Percentiles rank a stretch among this genome's conserved stretches.
These are phyloP conservation scores for Starmerella apicola DNA, from an alignment of 805 yeast genomes.

Conservation along the genomic window DNA sequence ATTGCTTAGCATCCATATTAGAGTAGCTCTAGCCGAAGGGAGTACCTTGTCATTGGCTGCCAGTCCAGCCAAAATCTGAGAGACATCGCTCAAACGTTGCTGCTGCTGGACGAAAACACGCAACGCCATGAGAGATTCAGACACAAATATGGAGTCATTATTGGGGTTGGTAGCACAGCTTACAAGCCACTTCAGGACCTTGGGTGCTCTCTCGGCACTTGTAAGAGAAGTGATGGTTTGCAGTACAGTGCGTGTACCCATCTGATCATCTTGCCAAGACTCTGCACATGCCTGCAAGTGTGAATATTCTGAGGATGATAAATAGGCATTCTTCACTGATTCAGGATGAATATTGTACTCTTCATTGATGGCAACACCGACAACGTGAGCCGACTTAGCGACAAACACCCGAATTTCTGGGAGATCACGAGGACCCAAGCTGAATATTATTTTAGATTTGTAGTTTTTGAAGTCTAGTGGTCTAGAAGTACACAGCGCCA, in stretches of 20 bases:
- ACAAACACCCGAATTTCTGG: conserved; percentile 38
- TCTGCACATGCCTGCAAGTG: conserved; percentile 26
- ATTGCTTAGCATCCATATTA: conserved; percentile 88
- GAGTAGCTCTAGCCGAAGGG: conserved; percentile 50
- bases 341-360: too few species aligned
- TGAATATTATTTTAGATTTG: conserved; percentile 30
- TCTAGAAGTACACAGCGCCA: conserved; percentile 28
- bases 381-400: conserved; percentile 31
- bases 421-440: conserved; percentile 44
- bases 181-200: conserved; percentile 14
- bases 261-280: conserved; percentile 12
- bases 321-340: too few species aligned
- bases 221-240: conserved; percentile 1
- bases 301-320: too few species aligned
- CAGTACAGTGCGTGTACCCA: conserved; percentile 5
- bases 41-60: conserved; percentile 2
- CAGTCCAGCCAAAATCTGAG: conserved; percentile 3
- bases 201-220: conserved; percentile 1
- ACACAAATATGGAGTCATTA: conserved; percentile 11
- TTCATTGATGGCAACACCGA: conserved; percentile 36
- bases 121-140: conserved; percentile 18
- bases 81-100: conserved; percentile 6
- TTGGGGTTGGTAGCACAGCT: conserved; percentile 7
- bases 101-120: conserved; percentile 18
- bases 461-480: conserved; percentile 28